phyloP scores from a whole-genome alignment of 768 basidiomycete genomes.

The Leccinellum albellum region DNA sequence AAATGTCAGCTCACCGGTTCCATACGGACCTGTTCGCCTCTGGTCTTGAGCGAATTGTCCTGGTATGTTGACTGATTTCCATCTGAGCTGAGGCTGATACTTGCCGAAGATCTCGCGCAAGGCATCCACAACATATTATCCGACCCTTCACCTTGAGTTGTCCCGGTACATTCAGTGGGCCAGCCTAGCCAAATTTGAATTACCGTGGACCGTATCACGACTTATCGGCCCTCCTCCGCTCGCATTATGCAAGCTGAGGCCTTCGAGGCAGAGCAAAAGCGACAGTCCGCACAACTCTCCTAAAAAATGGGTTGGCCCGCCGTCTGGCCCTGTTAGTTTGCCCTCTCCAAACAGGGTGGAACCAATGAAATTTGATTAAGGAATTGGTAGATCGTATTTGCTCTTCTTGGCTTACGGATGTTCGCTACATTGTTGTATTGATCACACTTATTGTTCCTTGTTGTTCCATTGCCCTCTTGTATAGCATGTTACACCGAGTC shows the following conservation, averaged over 20 bases:
- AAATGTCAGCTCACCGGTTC: slow-evolving; percentile 76
- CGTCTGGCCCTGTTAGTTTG: slow-evolving; percentile 23
- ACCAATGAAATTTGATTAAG: slow-evolving; percentile 39
- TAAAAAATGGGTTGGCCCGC: slow-evolving; percentile 18
- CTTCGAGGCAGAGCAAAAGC: slow-evolving; percentile 11
- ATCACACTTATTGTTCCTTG: slow-evolving; percentile 8
- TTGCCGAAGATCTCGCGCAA: slow-evolving; percentile 79
- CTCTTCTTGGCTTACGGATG: slow-evolving; percentile 3
- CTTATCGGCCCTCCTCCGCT: slow-evolving; percentile 77
- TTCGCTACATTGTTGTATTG: slow-evolving; percentile 9
- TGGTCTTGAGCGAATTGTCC: slow-evolving; percentile 85
- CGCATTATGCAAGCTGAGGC: slow-evolving; percentile 44
- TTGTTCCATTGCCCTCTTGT: slow-evolving; percentile 17
- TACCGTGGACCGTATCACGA: slow-evolving; percentile 79
- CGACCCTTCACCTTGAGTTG: slow-evolving; percentile 89
- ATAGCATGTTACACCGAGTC: slow-evolving; percentile 8
- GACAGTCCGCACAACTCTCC: slow-evolving; percentile 23
- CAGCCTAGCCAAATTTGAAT: slow-evolving; percentile 60
- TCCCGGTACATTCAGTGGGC: slow-evolving; percentile 79
- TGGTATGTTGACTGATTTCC: slow-evolving; percentile 49
- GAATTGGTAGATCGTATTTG: not conserved
- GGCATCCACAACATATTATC: slow-evolving; percentile 92
- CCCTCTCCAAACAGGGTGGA: slow-evolving; percentile 45
- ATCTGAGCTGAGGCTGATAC: not conserved
- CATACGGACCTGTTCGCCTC: slow-evolving; percentile 87